Evolutionary conservation across 192 early-diverging fungal species (phyloP).

Genomic region (Backusella tarrabulga): DNA sequence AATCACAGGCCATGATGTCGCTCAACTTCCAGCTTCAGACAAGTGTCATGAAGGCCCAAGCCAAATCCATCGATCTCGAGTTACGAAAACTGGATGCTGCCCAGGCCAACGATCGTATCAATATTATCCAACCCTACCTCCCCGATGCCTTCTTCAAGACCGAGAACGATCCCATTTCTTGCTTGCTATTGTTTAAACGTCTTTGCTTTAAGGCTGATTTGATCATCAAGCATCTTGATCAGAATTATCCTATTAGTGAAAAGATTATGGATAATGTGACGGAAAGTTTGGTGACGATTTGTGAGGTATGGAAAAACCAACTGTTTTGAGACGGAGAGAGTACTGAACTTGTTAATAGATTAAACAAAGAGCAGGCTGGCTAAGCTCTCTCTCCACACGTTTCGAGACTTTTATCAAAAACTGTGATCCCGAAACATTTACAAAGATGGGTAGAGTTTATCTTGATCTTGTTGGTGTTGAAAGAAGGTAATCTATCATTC

Average conservation of each 20-base stretch:
- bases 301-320: slow-evolving; percentile 21
- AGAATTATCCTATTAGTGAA: slow-evolving; percentile 50
- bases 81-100: slow-evolving; percentile 82
- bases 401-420: slow-evolving; percentile 65
- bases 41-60: slow-evolving; percentile 76
- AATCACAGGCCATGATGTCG: slow-evolving; percentile 79
- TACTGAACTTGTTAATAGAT: slow-evolving; percentile 31
- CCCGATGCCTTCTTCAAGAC: slow-evolving; percentile 79
- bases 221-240: slow-evolving; percentile 68
- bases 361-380: slow-evolving; percentile 59
- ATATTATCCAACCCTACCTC: slow-evolving; percentile 66
- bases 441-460: slow-evolving; percentile 67
- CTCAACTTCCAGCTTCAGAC: slow-evolving; percentile 79
- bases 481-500: slow-evolving; percentile 42
- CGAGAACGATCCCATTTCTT: slow-evolving; percentile 74
- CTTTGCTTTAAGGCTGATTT: slow-evolving; percentile 80
- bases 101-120: slow-evolving; percentile 75
- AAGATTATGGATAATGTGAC: slow-evolving; percentile 53
- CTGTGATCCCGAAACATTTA: slow-evolving; percentile 69
- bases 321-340: too few relatives aligned
- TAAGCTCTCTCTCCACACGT: slow-evolving; percentile 64
- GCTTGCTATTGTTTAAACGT: slow-evolving; percentile 76
- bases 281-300: slow-evolving; percentile 51
- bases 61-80: slow-evolving; percentile 91
- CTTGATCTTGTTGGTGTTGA: slow-evolving; percentile 79